These are phyloP conservation scores for Arthroderma sp. DNA, from an alignment of 2,329 filamentous ascomycete genomes.

Conservation along the genomic window DNA sequence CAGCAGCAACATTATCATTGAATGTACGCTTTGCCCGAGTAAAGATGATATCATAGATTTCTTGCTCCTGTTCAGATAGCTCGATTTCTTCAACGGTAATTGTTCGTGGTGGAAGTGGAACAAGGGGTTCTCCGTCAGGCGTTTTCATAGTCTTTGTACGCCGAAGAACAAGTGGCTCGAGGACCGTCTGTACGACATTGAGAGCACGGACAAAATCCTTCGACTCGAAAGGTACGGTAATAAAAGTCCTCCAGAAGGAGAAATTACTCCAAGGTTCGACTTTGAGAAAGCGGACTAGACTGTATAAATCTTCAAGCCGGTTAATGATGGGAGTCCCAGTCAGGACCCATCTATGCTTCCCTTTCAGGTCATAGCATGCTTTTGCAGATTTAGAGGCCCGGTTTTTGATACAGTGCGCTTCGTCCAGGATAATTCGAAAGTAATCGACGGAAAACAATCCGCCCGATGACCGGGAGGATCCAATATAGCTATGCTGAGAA, in stretches of 20 bases:
- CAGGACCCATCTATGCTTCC: conserved; percentile 78
- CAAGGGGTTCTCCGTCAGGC: conserved; percentile 66
- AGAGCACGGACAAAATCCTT: conserved; percentile 87
- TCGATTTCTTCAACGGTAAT: conserved; percentile 82
- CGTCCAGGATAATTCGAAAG: conserved; percentile 88
- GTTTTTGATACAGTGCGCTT: conserved; percentile 88
- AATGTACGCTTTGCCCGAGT: conserved; percentile 71
- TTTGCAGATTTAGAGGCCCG: conserved; percentile 84
- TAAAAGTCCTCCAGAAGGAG: conserved; percentile 98
- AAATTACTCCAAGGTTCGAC: conserved; percentile 99
- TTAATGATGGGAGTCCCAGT: conserved; percentile 97
- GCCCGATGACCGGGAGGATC: conserved; percentile 44
- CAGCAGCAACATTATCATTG: conserved; percentile 73
- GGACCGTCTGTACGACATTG: conserved; percentile 90
- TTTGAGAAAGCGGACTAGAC: conserved; percentile 76
- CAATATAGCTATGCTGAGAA: conserved; percentile 72
- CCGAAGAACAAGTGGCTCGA: conserved; percentile 88
- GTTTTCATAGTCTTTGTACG: conserved; percentile 98
- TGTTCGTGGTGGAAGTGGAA: conserved; percentile 66
- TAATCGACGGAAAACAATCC: conserved; percentile 88
- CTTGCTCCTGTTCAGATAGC: conserved; percentile 68
- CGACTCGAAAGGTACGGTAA: conserved; percentile 91
- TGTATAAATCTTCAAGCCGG: conserved; percentile 86
- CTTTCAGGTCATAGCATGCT: conserved; percentile 81
- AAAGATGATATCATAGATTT: conserved; percentile 87